Base-by-base conservation (phyloP, 345 rosid species). In the Lenwebbia sp. region DNA sequence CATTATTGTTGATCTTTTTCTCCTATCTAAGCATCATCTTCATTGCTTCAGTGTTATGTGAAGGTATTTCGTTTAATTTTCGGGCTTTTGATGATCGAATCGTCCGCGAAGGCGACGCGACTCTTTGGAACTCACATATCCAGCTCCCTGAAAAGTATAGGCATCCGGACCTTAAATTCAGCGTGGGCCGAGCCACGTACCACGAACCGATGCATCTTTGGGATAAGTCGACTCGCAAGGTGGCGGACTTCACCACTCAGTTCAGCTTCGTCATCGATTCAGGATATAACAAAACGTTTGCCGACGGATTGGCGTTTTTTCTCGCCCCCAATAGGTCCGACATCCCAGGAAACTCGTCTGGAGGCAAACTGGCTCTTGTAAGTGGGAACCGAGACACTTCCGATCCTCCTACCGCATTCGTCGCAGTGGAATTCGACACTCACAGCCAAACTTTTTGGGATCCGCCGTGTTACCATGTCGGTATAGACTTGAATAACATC, bases 351-450 rank as follows among this genome's bases (percentile, higher is more conserved):
- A 4, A 9, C 19, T 40, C 30, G 1, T 2, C 6, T 3, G 88
- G 85, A 2, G 74, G 44, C 23, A 2, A 60, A 3, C 82, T 88
- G 7, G 84, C 82, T n/a, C 84, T 86, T 0, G 0, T 37, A 37
- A 78, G 30, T n/a, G 58, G 50, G 30, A 52, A 9, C 23, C 41
- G 15, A 33, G 51, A 33, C 53, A 50, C 60, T 14, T 33, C n/a
- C 22, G 30, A 25, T 19, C 53, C 10, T 11, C 25, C 89, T 26
- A 76, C 85, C 41, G 41, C 52, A 26, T 70, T 87, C 10, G 83
- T 78, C 13, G 89, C 90, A 0, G 90, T 89, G 40, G 89, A 89
- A 44, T 87, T 89, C 52, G 87, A 89, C 44, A 87, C 84, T 52
- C 53, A n/a, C 51, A n/a, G n/a, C n/a, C n/a, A n/a, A n/a, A n/a